Evolutionary conservation across 345 rosid genomes (phyloP), one percentile per base, ranked within the genome.

Genomic region (Balakata baccata): DNA sequence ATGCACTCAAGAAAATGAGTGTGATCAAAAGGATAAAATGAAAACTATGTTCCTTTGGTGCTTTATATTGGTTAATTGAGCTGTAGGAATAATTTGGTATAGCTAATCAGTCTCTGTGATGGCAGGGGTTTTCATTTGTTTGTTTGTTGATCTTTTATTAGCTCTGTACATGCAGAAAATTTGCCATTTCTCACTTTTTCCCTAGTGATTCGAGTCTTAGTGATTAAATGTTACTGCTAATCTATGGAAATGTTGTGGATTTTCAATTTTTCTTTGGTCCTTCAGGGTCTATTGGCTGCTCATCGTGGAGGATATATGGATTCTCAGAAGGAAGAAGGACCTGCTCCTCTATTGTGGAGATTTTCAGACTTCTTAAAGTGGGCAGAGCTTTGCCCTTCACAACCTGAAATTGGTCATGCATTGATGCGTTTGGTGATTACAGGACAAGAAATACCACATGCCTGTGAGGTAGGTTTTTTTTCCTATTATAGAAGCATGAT

Each of bases 261-360:
- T 61, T 64, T 47, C 66, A 69, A 69, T 18, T 69, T 69, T 71
- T 59, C 64, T 79, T 76, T 80, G 57, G 34, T 29, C 34, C 71
- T 79, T 34, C 79, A 95, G 98, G 97, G 98, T 75, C 83, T 95
- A 77, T 78, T 95, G 79, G 99, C 99, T 76, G 98, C 99, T 54
- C 99, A 95, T 82, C 97, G 98, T 71, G 99, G 98, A 76, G 99
- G 97, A 43, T 95, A 95, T 77, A 89, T 95, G 81, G 97, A 95
- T 80, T 87, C 92, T 78, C 99, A 92, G 76, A 89, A 88, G 80
- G 98, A 95, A 76, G 98, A 95, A 85, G 99, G 99, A 45, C 98
- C 98, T 10, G 91, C 99, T 84, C 99, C 99, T 74, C 79, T 92
- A 39, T 67, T 95, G 80, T 92, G 99, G 98, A 90, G 99, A 86